Percentiles rank a stretch among this genome's conserved stretches.
These are phyloP conservation scores for Boletus patriciae DNA, from an alignment of 768 basidiomycete genomes.

Conservation along the genomic window DNA sequence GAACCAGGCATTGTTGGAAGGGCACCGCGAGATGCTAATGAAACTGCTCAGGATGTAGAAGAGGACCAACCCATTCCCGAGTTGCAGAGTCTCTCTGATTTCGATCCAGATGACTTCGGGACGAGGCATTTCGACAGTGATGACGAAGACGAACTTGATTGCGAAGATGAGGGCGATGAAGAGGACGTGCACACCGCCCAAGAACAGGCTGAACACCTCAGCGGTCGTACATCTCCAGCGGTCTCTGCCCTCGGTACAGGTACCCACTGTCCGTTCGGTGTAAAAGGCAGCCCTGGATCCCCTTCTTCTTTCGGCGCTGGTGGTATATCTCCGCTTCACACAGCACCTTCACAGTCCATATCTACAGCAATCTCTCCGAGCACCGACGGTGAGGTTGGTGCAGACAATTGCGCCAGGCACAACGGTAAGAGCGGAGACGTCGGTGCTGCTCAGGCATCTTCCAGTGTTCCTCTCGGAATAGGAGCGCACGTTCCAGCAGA, in stretches of 20 bases:
- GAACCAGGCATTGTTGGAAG: slow-evolving; percentile 8
- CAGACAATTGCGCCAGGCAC: not conserved
- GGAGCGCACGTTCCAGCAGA: slow-evolving; percentile 1
- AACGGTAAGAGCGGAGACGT: slow-evolving; percentile 2
- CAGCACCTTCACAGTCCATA: slow-evolving; percentile 5
- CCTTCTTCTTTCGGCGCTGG: slow-evolving; percentile 5
- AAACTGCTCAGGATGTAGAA: slow-evolving; percentile 13
- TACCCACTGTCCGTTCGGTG: slow-evolving; percentile 9
- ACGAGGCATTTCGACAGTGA: slow-evolving; percentile 15
- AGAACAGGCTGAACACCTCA: slow-evolving; percentile 13
- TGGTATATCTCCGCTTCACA: not conserved
- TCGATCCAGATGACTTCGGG: slow-evolving; percentile 31
- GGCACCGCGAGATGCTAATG: slow-evolving; percentile 8
- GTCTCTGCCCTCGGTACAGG: slow-evolving; percentile 23
- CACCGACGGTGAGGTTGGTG: not conserved
- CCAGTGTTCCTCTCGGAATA: slow-evolving; percentile 1
- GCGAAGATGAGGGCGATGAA: slow-evolving; percentile 32
- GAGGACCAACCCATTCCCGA: slow-evolving; percentile 26
- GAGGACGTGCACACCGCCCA: slow-evolving; percentile 24
- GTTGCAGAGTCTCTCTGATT: slow-evolving; percentile 24
- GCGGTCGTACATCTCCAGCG: slow-evolving; percentile 27
- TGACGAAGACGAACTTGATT: slow-evolving; percentile 29
- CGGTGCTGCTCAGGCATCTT: not conserved
- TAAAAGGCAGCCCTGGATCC: slow-evolving; percentile 1
- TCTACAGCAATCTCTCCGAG: slow-evolving; percentile 11